Percentiles rank a stretch among this genome's conserved stretches.
Conservation (phyloP, 2,329 filamentous ascomycete genomes). For the Didymella sp. region DNA sequence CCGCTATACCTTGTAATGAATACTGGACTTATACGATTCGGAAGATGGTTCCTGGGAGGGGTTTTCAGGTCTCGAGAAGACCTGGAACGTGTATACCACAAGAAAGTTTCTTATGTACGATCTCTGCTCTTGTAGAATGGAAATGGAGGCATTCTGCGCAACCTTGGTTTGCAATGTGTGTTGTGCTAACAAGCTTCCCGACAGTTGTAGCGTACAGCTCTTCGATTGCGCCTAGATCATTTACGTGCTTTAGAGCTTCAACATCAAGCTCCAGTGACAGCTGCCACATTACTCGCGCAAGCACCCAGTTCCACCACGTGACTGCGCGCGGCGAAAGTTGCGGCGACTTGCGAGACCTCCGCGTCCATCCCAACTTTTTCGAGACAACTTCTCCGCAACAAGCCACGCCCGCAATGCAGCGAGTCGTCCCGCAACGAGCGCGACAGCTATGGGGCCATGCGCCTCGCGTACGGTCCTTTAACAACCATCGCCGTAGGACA, state of each 20-base stretch:
- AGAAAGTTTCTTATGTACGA: slow-evolving; percentile 32
- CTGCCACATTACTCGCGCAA: slow-evolving; percentile 16
- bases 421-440: slow-evolving; percentile 39
- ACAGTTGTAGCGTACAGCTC: neutral
- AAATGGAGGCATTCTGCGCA: slow-evolving; percentile 8
- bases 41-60: neutral
- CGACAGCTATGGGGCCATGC: slow-evolving; percentile 57
- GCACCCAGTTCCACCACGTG: slow-evolving; percentile 23
- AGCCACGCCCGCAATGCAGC: slow-evolving; percentile 28
- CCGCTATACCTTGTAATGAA: slow-evolving; percentile 18
- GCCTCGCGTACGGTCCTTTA: slow-evolving; percentile 54
- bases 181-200: neutral
- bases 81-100: slow-evolving; percentile 3
- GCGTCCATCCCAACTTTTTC: slow-evolving; percentile 29
- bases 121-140: slow-evolving; percentile 38
- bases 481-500: slow-evolving; percentile 43
- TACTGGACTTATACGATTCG: neutral
- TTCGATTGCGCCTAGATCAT: neutral
- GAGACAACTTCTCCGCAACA: slow-evolving; percentile 7
- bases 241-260: neutral
- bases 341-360: slow-evolving; percentile 32
- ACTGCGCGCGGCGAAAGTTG: slow-evolving; percentile 24
- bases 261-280: neutral
- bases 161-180: neutral
- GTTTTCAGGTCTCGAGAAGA: neutral